Evolutionary conservation across 331 rosid genomes (phyloP).

Genomic region (Cydonia oblonga): DNA sequence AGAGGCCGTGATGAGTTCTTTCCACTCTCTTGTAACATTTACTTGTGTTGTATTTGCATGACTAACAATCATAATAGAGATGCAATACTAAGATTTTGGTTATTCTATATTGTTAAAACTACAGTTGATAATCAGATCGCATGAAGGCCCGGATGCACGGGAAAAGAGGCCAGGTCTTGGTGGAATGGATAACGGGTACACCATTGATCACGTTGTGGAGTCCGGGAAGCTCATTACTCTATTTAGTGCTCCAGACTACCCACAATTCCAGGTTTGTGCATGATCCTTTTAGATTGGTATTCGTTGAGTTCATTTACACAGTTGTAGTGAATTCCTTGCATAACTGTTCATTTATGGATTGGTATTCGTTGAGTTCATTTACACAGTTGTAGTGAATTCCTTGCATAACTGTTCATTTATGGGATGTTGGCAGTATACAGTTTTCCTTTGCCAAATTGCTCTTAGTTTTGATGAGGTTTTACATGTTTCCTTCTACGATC

Average conservation of each 20-base stretch:
- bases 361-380: neutral
- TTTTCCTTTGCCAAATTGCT: neutral
- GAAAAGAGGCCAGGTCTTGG: constrained; percentile 74
- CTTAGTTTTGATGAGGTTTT: neutral
- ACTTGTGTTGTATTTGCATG: neutral
- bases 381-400: neutral
- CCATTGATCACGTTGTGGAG: constrained; percentile 80
- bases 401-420: neutral
- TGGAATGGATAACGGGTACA: constrained; percentile 76
- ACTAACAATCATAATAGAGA: neutral
- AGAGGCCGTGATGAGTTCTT: neutral
- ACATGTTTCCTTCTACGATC: neutral
- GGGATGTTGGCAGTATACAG: neutral
- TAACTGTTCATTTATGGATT: too few species aligned
- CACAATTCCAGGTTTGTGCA: constrained; percentile 72
- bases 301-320: too few species aligned
- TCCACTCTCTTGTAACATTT: neutral
- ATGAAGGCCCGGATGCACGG: constrained; percentile 96
- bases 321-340: too few species aligned
- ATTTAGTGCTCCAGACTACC: constrained; percentile 94
- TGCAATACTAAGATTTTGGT: constrained; percentile 18
- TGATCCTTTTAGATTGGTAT: neutral
- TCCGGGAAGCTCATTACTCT: constrained; percentile 80
- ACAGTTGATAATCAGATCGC: constrained; percentile 84
- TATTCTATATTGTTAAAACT: constrained; percentile 3